phyloP scores from a whole-genome alignment of 441 rosid species.

The Melastoma candidum region DNA sequence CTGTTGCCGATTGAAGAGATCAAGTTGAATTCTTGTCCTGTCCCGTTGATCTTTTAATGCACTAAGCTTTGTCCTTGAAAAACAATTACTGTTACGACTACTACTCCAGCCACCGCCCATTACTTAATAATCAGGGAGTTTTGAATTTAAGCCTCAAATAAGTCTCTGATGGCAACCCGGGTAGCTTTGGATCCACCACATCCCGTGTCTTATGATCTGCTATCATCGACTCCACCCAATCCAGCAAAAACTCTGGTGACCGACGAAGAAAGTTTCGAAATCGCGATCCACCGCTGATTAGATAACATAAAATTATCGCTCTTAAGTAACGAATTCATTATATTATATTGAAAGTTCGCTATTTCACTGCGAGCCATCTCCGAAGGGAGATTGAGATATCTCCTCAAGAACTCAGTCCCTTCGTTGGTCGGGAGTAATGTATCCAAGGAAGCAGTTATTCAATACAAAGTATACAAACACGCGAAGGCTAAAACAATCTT shows the following conservation, averaged over 20 bases:
- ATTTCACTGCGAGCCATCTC: constrained; percentile 22
- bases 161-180: constrained; percentile 28
- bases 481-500: too few species aligned
- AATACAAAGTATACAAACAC: too few species aligned
- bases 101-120: too few species aligned
- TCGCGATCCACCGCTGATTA: background rate
- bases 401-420: constrained; percentile 75
- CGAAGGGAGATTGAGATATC: constrained; percentile 85
- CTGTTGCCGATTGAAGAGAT: constrained; percentile 45
- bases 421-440: constrained; percentile 89
- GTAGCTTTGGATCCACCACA: constrained; percentile 50
- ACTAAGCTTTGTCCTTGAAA: too few species aligned
- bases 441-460: constrained; percentile 55
- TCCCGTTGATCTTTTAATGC: too few species aligned
- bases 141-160: too few species aligned
- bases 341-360: too few species aligned
- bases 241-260: constrained; percentile 38
- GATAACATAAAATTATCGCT: too few species aligned
- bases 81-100: too few species aligned
- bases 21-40: constrained; percentile 28
- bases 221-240: constrained; percentile 69
- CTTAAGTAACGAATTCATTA: too few species aligned
- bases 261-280: background rate
- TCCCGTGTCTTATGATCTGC: constrained; percentile 30
- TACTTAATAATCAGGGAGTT: too few species aligned